Base-by-base conservation (phyloP, 257 asterid genomes). In the Henckelia pumila region DNA sequence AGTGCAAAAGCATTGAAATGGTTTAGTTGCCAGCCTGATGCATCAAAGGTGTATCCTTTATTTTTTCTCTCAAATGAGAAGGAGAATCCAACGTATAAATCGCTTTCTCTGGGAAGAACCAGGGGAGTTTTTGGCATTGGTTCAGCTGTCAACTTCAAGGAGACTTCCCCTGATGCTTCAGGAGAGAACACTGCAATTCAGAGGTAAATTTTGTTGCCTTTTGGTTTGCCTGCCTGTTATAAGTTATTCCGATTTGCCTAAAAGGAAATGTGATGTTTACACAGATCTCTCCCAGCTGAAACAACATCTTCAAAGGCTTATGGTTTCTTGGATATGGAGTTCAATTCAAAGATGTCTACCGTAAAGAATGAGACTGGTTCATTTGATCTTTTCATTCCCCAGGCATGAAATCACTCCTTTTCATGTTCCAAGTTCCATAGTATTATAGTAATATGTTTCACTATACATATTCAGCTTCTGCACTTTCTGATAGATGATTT, bases 41-140 rank as follows among this genome's bases (percentile, higher is more conserved):
- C 85, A 71, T 85, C 94, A 16, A 66, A 73, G 32, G 85, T 78
- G 70, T 91, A 80, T 64, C 99, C 99, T 71, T 72, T 77, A 52
- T 84, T 94, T 76, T 94, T 85, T 66, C 72, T 88, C 33, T 88
- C 99, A 65, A 85, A 80, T 71, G 95, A 88, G 76, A 75, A 64
- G 82, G 91, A 86, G 61, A 82, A 80, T 60, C 78, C 88, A 19
- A 72, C 91, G 3, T 79, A 78, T 64, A 85, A 88, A 64, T 77
- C 93, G 52, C 82, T 94, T 62, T 75, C 90, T 49, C 78, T 85
- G 66, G 92, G 95, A 63, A 81, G 85, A 78, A 85, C 92, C 20
- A 82, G 91, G 56, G 99, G 99, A 6, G 85, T 88, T 68, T 94
- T 88, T 56, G 99, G 99, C 33, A 81, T 87, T 61, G 99, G 99